These are phyloP conservation scores for Elsinoe perseae DNA, from an alignment of 2,329 filamentous ascomycete species.

Conservation along the genomic window DNA sequence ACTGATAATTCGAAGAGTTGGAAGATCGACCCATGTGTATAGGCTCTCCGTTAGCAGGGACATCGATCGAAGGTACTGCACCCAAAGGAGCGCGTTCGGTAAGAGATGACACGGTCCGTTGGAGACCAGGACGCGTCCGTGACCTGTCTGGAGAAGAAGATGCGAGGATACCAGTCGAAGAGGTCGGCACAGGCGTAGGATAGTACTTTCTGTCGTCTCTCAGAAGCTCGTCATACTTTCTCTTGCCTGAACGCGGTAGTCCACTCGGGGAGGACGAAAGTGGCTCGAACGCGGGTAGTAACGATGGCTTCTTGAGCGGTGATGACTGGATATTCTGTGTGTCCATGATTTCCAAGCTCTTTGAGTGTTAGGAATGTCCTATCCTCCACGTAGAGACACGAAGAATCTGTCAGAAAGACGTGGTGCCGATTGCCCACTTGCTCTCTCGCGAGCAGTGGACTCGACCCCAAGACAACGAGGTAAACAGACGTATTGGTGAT, in stretches of 20 bases:
- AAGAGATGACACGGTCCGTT: conserved; percentile 55
- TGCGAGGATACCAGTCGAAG: conserved; percentile 82
- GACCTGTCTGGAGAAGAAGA: conserved; percentile 65
- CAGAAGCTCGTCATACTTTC: conserved; percentile 49
- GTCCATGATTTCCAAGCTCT: conserved; percentile 6
- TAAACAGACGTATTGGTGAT: neutral
- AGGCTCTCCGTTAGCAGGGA: conserved; percentile 72
- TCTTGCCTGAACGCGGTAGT: conserved; percentile 61
- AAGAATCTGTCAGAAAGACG: neutral
- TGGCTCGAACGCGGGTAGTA: conserved; percentile 73
- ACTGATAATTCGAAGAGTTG: conserved; percentile 89
- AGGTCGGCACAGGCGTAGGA: conserved; percentile 88
- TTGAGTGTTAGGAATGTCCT: neutral
- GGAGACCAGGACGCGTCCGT: conserved; percentile 42
- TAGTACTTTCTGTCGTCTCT: conserved; percentile 55
- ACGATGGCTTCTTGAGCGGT: conserved; percentile 43
- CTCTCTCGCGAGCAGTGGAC: neutral
- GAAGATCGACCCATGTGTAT: conserved; percentile 87
- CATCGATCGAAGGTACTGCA: conserved; percentile 71
- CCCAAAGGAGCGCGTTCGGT: conserved; percentile 79
- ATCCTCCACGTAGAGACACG: conserved; percentile 13
- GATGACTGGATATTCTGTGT: conserved; percentile 14
- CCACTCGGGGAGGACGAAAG: conserved; percentile 64
- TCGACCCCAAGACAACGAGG: conserved; percentile 6
- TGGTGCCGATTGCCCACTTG: neutral